A percentile compares a stretch with the other conserved stretches of the same genome.
These are phyloP conservation scores for Malassezia globosa DNA, from an alignment of 1,284 basidiomycete genomes.

Conservation along the genomic window DNA sequence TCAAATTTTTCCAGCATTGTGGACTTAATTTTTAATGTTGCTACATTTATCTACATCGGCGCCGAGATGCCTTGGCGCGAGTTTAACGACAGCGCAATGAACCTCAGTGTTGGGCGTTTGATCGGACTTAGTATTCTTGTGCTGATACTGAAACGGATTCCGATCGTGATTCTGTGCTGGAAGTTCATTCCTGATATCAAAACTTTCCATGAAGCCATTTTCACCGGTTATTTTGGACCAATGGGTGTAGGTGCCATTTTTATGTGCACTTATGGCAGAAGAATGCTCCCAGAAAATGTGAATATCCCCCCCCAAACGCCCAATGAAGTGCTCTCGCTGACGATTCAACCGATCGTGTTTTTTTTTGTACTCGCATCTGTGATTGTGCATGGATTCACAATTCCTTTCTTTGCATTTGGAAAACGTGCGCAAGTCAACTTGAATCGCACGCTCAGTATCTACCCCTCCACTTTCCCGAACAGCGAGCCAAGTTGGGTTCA, in stretches of 20 bases:
- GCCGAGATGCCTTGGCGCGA: conserved; percentile 44
- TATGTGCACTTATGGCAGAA: conserved; percentile 39
- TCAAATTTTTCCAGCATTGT: conserved; percentile 86
- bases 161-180: conserved; percentile 42
- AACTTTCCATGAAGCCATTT: conserved; percentile 45
- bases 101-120: conserved; percentile 37
- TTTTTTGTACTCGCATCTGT: conserved; percentile 46
- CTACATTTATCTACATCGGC: conserved; percentile 47
- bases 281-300: conserved; percentile 34
- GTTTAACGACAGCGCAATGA: conserved; percentile 28
- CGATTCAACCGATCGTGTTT: conserved; percentile 45
- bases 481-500: conserved; percentile 40
- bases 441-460: conserved; percentile 27
- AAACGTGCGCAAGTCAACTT: conserved; percentile 30
- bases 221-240: conserved; percentile 45
- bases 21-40: conserved; percentile 57
- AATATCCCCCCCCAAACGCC: conserved; percentile 31
- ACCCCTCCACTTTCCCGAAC: conserved; percentile 3
- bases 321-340: conserved; percentile 39
- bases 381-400: conserved; percentile 43
- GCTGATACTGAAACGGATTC: conserved; percentile 40
- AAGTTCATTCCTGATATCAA: conserved; percentile 47
- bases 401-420: conserved; percentile 46
- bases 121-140: conserved; percentile 38
- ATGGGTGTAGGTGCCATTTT: conserved; percentile 46